These are phyloP conservation scores for Arthroderma sp. DNA, from an alignment of 2,329 filamentous ascomycete genomes.

Conservation along the genomic window DNA sequence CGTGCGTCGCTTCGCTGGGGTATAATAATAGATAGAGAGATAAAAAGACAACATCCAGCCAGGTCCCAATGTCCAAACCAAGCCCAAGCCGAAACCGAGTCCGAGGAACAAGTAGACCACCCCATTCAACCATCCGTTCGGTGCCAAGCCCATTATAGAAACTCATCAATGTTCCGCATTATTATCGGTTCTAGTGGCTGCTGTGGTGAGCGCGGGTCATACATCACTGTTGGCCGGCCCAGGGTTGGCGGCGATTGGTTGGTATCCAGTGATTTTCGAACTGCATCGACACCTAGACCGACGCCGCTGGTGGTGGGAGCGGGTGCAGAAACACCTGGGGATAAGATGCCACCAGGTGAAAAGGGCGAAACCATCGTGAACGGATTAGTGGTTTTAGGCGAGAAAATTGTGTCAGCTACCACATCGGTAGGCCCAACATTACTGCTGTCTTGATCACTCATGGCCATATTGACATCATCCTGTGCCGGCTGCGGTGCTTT, in stretches of 20 bases:
- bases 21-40: constrained; percentile 1
- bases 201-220: constrained; percentile 33
- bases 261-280: neutral
- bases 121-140: neutral
- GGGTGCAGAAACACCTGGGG: constrained; percentile 11
- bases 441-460: constrained; percentile 25
- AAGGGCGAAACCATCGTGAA: constrained; percentile 27
- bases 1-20: neutral
- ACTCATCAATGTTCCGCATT: constrained; percentile 37
- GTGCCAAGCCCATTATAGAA: constrained; percentile 23
- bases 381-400: constrained; percentile 35
- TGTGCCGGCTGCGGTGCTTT: constrained; percentile 10
- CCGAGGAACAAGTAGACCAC: neutral
- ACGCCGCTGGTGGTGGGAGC: constrained; percentile 13
- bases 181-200: constrained; percentile 29
- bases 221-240: constrained; percentile 10
- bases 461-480: neutral
- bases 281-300: constrained; percentile 12
- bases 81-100: neutral
- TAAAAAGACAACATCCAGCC: neutral
- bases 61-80: neutral
- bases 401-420: constrained; percentile 29
- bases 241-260: constrained; percentile 4
- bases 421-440: constrained; percentile 23
- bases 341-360: constrained; percentile 24